Base-by-base conservation (phyloP, 768 basidiomycete genomes). In the Leucocoprinus sp. region DNA sequence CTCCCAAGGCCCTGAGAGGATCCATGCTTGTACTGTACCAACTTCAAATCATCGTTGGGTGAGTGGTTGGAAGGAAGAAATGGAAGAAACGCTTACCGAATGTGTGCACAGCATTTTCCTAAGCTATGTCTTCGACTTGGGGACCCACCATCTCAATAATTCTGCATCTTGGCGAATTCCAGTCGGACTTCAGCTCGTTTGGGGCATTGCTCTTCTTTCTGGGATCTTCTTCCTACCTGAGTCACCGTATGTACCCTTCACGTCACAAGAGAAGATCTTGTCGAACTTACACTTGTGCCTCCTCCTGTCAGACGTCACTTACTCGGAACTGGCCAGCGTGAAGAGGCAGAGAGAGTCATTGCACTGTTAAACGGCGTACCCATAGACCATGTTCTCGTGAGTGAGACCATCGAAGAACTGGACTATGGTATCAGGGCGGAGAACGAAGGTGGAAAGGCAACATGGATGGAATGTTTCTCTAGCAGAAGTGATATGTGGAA, bases 401-500 rank as follows among this genome's bases (percentile, higher is more conserved):
- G 69, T 6, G 83, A 82, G 44, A 63, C 65, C 4, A 62, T 87
- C 14, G 75, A 74, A 21, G 85, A 88, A 51, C 71, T 89, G 21
- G 68, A 78, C 47, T 75, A 68, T 46, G 81, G 71, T 29, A 80
- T 90, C 56, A 66, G 65, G 12, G 76, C 73, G 3, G 86, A 90
- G 62, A 90, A 89, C 55, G 80, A 83, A 42, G 85, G 84, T 17
- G 86, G 86, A 5, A 82, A 84, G 56, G 82, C 84, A 1, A 82
- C 79, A 0, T 89, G 85, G 85, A 34, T 69, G 21, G 86, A 89
- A 58, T 85, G 84, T 60, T 88, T 89, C 70, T 80, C 81, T 1
- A 68, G 71, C 3, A 62, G 76, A 35, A 83, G 85, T 52, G 64
- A 70, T 54, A 60, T 88, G 34, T 85, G 82, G 77, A 82, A 79